Conservation (phyloP, 208 protist species). For the Trypanosoma brucei region DNA sequence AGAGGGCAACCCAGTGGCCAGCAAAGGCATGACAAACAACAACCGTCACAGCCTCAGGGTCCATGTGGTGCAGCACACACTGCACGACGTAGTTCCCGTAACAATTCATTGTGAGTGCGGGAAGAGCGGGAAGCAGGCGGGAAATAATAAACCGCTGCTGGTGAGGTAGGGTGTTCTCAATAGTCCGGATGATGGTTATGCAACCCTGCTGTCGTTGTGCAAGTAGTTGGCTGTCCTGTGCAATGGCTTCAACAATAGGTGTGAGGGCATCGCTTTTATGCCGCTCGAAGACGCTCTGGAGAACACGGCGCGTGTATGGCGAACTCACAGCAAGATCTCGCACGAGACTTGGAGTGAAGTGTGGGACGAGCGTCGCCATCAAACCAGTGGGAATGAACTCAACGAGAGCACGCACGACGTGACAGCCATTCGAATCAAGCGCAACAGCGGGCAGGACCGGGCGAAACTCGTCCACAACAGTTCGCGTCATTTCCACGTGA, state of each 20-base stretch:
- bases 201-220: constrained; percentile 77
- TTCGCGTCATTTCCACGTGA: constrained; percentile 44
- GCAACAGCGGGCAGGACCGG: constrained; percentile 53
- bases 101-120: constrained; percentile 57
- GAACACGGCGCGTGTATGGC: constrained; percentile 67
- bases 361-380: constrained; percentile 42
- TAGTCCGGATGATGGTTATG: constrained; percentile 69
- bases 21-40: constrained; percentile 44
- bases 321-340: constrained; percentile 39
- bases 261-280: constrained; percentile 42
- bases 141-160: constrained; percentile 53
- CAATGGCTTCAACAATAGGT: constrained; percentile 56
- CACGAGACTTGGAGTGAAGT: constrained; percentile 34
- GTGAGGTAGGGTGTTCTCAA: constrained; percentile 49
- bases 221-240: constrained; percentile 33
- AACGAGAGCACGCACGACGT: constrained; percentile 68
- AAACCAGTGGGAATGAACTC: constrained; percentile 46
- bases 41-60: constrained; percentile 27
- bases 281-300: constrained; percentile 74
- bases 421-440: constrained; percentile 63
- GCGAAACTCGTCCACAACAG: constrained; percentile 58
- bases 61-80: constrained; percentile 71
- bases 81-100: constrained; percentile 91
- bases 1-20: constrained; percentile 58
- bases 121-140: constrained; percentile 50